Conservation (phyloP, 2,329 filamentous ascomycete species). For the Lasiodiplodia sp. region DNA sequence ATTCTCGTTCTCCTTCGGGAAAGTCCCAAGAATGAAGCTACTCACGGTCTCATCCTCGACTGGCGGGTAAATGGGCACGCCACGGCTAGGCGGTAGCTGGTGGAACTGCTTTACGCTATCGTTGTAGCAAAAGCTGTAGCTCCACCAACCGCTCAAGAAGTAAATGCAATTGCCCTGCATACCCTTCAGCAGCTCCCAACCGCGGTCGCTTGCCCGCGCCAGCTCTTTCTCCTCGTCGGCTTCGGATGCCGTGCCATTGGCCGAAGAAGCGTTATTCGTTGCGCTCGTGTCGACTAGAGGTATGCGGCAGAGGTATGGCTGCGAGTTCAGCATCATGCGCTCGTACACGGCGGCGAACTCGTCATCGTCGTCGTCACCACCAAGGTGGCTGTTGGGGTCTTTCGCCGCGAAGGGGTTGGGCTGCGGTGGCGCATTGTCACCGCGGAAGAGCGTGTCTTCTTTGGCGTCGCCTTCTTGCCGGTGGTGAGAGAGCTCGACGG, state of each 20-base stretch:
- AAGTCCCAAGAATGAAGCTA: slow-evolving; percentile 78
- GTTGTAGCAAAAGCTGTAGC: slow-evolving; percentile 92
- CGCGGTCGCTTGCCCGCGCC: slow-evolving; percentile 75
- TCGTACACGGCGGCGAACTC: slow-evolving; percentile 65
- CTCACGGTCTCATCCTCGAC: slow-evolving; percentile 77
- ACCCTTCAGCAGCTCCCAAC: slow-evolving; percentile 79
- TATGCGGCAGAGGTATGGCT: slow-evolving; percentile 84
- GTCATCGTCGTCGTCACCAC: slow-evolving; percentile 26
- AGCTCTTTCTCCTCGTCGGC: slow-evolving; percentile 83
- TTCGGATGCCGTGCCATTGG: slow-evolving; percentile 64
- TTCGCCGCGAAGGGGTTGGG: slow-evolving; percentile 8
- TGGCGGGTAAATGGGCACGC: slow-evolving; percentile 72
- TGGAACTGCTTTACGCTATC: slow-evolving; percentile 90
- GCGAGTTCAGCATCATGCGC: slow-evolving; percentile 72
- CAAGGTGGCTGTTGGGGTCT: background rate
- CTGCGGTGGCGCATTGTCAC: background rate
- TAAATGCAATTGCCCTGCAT: slow-evolving; percentile 85
- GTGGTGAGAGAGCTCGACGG: slow-evolving; percentile 26
- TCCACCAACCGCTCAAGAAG: slow-evolving; percentile 90
- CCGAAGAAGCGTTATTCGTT: slow-evolving; percentile 40
- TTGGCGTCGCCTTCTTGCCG: background rate
- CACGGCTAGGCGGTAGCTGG: slow-evolving; percentile 74
- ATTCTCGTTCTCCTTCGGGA: slow-evolving; percentile 43
- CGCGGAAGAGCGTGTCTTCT: background rate
- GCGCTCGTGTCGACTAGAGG: slow-evolving; percentile 69